Conservation (phyloP, 2,329 filamentous ascomycete species). For the Acarospora socialis region DNA sequence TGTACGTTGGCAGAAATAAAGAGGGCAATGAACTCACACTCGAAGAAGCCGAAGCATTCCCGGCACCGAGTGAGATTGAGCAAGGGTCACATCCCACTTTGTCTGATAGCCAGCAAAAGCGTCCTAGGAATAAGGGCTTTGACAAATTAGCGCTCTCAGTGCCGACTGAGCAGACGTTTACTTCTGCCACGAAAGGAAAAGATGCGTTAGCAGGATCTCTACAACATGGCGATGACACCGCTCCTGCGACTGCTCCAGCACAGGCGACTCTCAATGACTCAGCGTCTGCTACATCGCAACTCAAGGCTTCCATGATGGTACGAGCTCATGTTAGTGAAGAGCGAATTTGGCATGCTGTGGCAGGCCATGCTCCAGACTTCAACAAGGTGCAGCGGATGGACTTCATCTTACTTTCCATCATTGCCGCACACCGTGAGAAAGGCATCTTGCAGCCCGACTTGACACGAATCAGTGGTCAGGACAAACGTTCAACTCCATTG, state of each 20-base stretch:
- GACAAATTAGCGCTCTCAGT: no score
- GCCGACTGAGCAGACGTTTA: no score
- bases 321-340: slow-evolving; percentile 39
- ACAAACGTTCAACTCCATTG: slow-evolving; percentile 50
- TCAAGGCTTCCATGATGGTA: no score
- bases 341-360: slow-evolving; percentile 44
- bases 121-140: slow-evolving; percentile 1
- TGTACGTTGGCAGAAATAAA: slow-evolving; percentile 33
- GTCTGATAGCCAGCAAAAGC: slow-evolving; percentile 3
- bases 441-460: slow-evolving; percentile 47
- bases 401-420: slow-evolving; percentile 43
- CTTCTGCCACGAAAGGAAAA: not conserved
- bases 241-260: not conserved
- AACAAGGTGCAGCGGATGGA: slow-evolving; percentile 39
- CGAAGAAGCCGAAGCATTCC: slow-evolving; percentile 24
- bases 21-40: slow-evolving; percentile 28
- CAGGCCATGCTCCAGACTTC: slow-evolving; percentile 44
- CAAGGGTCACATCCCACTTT: slow-evolving; percentile 5
- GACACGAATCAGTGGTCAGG: slow-evolving; percentile 41
- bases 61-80: slow-evolving; percentile 2
- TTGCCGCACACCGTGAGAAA: slow-evolving; percentile 37
- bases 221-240: not conserved
- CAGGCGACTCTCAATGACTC: not conserved
- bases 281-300: not conserved
- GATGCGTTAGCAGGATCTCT: not conserved